Conservation (phyloP, 139 green algal species). For the Coelastrella sp. region DNA sequence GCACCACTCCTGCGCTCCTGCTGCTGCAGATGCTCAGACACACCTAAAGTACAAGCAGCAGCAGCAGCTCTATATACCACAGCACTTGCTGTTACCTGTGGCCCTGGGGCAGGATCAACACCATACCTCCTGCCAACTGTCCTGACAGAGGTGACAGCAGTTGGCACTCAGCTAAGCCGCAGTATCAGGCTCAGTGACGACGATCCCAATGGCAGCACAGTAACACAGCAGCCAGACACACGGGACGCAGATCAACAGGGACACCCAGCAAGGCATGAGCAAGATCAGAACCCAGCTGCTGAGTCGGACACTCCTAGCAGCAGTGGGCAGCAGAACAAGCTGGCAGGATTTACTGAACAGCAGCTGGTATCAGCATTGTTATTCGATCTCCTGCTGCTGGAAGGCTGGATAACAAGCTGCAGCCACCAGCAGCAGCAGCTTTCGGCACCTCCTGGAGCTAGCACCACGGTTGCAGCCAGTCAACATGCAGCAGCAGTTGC, state of each 20-base stretch:
- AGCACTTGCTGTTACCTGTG: background rate
- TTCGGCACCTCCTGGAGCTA: background rate
- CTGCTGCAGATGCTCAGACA: background rate
- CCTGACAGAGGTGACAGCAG: background rate
- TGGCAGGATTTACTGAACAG: background rate
- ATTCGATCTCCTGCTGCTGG: constrained; percentile 34
- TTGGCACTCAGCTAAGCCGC: background rate
- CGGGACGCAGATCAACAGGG: no score
- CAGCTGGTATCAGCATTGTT: background rate
- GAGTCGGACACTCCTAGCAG: no score
- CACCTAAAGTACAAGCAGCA: constrained; percentile 10
- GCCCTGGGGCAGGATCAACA: background rate
- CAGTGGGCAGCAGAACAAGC: background rate
- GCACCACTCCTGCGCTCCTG: no score
- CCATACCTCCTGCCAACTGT: background rate
- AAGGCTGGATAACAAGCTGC: constrained; percentile 9
- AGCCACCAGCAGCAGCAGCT: background rate
- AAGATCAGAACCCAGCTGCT: no score
- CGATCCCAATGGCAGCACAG: background rate
- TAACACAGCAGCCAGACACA: background rate
- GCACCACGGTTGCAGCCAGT: background rate
- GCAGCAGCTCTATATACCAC: constrained; percentile 13
- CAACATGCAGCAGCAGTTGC: background rate
- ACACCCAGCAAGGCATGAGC: no score
- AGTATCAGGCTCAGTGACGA: background rate